Conservation (phyloP, 305 asterid genomes). For the Fraxinus sp. region DNA sequence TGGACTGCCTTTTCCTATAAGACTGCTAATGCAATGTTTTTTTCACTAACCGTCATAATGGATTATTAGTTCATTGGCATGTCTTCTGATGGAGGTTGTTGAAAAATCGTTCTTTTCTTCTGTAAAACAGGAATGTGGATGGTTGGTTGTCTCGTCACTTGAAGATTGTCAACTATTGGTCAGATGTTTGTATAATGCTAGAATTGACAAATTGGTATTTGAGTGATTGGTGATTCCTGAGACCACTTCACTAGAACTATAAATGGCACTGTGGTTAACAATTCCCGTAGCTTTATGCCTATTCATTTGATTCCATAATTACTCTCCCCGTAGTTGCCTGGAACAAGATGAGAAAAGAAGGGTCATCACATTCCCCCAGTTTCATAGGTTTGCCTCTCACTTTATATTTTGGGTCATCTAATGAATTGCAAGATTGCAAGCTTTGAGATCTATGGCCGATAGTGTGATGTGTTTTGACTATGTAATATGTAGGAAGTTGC, state of each 20-base stretch:
- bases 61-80: conserved; percentile 3
- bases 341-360: neutral
- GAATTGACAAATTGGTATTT: neutral
- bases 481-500: neutral
- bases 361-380: neutral
- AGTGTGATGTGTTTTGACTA: neutral
- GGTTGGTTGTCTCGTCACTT: neutral
- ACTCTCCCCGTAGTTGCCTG: neutral
- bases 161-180: conserved; percentile 7
- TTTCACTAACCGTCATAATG: neutral
- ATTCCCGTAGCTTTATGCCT: neutral
- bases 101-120: neutral
- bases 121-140: neutral
- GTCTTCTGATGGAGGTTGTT: neutral
- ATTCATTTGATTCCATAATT: neutral
- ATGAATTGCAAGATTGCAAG: neutral
- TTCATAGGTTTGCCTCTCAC: neutral
- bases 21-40: neutral
- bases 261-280: neutral
- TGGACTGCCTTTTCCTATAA: neutral
- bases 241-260: neutral
- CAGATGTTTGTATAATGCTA: neutral
- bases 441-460: neutral
- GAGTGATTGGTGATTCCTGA: conserved; percentile 14
- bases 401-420: neutral